These are phyloP conservation scores for Chlamydomonas applanata DNA, from an alignment of 139 green algal species.

Conservation along the genomic window DNA sequence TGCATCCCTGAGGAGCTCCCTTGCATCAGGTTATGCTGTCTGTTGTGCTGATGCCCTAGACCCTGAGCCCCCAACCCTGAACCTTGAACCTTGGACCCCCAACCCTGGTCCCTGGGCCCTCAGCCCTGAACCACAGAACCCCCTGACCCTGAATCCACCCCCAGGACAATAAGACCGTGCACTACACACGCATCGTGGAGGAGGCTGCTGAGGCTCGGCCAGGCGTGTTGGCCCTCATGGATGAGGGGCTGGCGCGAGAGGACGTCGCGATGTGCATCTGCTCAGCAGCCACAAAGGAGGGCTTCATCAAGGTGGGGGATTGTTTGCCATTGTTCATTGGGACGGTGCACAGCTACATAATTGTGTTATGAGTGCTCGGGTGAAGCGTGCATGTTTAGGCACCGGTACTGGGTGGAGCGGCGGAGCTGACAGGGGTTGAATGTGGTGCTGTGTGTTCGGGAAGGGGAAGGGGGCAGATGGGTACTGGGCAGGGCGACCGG, in stretches of 20 bases:
- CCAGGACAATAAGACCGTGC: constrained; percentile 60
- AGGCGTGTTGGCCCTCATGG: constrained; percentile 69
- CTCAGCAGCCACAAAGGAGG: constrained; percentile 80
- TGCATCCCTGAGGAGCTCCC: too few relatives aligned
- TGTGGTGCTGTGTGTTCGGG: too few relatives aligned
- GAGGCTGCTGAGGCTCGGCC: constrained; percentile 23
- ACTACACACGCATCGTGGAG: constrained; percentile 61
- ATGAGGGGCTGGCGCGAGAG: constrained; percentile 57
- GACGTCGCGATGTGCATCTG: constrained; percentile 74
- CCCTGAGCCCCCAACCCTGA: background rate
- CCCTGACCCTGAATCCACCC: background rate
- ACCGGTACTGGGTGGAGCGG: background rate
- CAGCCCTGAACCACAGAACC: too few relatives aligned
- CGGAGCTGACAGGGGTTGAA: background rate
- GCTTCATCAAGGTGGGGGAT: constrained; percentile 51
- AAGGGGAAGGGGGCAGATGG: too few relatives aligned
- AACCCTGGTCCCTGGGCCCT: too few relatives aligned
- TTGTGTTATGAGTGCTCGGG: too few relatives aligned
- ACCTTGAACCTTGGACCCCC: too few relatives aligned
- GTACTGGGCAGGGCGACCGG: too few relatives aligned
- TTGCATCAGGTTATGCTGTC: too few relatives aligned
- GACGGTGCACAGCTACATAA: too few relatives aligned
- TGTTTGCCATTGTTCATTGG: background rate
- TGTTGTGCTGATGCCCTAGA: too few relatives aligned
- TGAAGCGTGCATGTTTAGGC: too few relatives aligned